Conservation (phyloP, 192 early-diverging fungal genomes). For the Podochytrium sp. region DNA sequence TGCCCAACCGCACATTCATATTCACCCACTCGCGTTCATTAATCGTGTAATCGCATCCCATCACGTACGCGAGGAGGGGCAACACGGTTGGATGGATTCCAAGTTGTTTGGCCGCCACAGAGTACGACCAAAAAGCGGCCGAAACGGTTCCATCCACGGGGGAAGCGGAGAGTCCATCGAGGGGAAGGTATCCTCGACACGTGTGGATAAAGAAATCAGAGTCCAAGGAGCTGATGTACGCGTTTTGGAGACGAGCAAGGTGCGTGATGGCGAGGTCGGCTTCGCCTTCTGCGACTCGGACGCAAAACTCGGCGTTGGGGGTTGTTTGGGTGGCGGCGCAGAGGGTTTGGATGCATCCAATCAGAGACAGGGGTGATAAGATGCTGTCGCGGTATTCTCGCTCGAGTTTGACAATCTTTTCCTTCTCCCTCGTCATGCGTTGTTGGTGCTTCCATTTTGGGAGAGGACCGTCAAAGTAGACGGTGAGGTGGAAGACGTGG, state of each 20-base stretch:
- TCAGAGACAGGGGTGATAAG: constrained; percentile 3
- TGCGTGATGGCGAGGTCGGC: constrained; percentile 20
- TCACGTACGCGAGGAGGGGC: constrained; percentile 9
- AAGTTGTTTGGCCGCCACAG: neutral
- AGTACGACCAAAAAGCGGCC: constrained; percentile 1
- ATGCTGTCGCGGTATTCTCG: neutral
- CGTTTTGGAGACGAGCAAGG: neutral
- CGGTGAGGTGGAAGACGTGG: neutral
- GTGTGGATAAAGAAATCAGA: constrained; percentile 31
- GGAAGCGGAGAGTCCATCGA: constrained; percentile 2
- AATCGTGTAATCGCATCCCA: constrained; percentile 26
- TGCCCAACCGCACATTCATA: constrained; percentile 1
- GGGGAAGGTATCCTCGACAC: constrained; percentile 18
- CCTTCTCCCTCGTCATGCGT: constrained; percentile 27
- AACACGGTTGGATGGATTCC: neutral
- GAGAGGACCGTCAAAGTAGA: constrained; percentile 37
- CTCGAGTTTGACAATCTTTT: constrained; percentile 16
- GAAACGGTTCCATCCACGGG: neutral
- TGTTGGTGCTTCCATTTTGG: constrained; percentile 31
- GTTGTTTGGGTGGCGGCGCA: neutral
- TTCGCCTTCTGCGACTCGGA: constrained; percentile 16
- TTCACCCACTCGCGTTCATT: neutral
- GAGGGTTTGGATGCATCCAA: constrained; percentile 29
- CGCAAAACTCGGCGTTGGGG: neutral
- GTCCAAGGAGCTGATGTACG: constrained; percentile 15